These are phyloP conservation scores for Parachlorella kessleri DNA, from an alignment of 139 green algal species.

Conservation along the genomic window DNA sequence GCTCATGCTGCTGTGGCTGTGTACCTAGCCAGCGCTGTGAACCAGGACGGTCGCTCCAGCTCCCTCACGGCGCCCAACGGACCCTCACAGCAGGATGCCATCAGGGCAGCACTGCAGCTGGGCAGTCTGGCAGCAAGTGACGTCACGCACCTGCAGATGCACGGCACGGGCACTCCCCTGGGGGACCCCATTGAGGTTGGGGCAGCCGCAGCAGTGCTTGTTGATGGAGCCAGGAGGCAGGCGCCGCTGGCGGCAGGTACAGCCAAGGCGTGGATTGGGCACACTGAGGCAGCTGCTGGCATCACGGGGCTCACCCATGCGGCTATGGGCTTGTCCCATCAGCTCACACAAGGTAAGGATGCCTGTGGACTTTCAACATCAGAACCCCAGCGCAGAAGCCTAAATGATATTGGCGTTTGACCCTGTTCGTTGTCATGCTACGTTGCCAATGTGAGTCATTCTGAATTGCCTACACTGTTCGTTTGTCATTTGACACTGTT, in stretches of 20 bases:
- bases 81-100: constrained; percentile 54
- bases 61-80: constrained; percentile 60
- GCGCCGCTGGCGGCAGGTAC: constrained; percentile 44
- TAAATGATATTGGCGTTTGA: not conserved
- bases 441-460: too few species aligned
- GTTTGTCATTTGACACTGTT: too few species aligned
- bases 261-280: constrained; percentile 68
- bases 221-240: constrained; percentile 34
- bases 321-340: constrained; percentile 16
- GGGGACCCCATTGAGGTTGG: constrained; percentile 81
- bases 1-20: constrained; percentile 13
- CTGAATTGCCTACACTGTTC: too few species aligned
- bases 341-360: constrained; percentile 12
- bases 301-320: constrained; percentile 57
- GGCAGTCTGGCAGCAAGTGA: constrained; percentile 32
- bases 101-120: constrained; percentile 55
- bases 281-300: constrained; percentile 84
- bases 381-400: not conserved
- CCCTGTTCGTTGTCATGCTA: too few species aligned
- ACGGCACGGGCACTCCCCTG: constrained; percentile 79
- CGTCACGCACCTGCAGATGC: constrained; percentile 64
- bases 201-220: constrained; percentile 44
- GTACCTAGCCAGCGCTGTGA: constrained; percentile 39
- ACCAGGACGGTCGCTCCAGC: constrained; percentile 59
- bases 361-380: not conserved